Base-by-base conservation (phyloP, 2,329 filamentous ascomycete genomes). In the Alternaria solani region DNA sequence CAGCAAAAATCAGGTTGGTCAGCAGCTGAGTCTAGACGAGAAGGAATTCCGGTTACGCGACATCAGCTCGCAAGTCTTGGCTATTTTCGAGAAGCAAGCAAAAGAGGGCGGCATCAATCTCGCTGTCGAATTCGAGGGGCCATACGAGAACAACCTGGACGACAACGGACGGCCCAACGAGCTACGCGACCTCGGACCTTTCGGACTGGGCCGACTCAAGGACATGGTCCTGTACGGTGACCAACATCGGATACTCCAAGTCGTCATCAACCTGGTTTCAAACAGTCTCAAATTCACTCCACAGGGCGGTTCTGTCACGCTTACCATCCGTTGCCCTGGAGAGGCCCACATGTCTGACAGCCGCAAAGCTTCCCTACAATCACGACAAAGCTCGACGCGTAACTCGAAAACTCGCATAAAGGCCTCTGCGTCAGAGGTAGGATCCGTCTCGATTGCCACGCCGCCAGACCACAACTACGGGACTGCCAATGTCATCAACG, bases 171-270 rank as follows among this genome's bases (percentile, higher is more conserved):
- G 75, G 38, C 71, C 68, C n/a, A 73, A 72, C 20, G 71, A 73
- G 52, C 77, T 87, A 14, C 86, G 87, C 11, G 87, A 87, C 3
- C 80, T 89, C 16, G 90, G 89, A 0, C 90, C 89, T 1, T 81
- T 83, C 30, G 90, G 90, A 5, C 83, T 87, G 4, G 90, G 90
- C 9, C 84, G 89, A 18, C 78, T 96, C 25, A 92, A 91, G 73
- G 92, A 96, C 65, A 94, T 96, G 89, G 89, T 91, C 51, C 82
- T 97, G 1, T 95, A 92, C 88, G 94, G 94, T n/a, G 94, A 97
- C 70, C 91, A 95, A 67, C 93, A 97, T 72, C 86, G 94, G 44
- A 95, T 97, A 39, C 81, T 96, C 26, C 94, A 97, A 75, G 91
- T 97, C n/a, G 87, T 97, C 47, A 97, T 96, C 81, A 96, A 96